Evolutionary conservation across 805 yeast species (phyloP).

Genomic region (Starmerella bombi): DNA sequence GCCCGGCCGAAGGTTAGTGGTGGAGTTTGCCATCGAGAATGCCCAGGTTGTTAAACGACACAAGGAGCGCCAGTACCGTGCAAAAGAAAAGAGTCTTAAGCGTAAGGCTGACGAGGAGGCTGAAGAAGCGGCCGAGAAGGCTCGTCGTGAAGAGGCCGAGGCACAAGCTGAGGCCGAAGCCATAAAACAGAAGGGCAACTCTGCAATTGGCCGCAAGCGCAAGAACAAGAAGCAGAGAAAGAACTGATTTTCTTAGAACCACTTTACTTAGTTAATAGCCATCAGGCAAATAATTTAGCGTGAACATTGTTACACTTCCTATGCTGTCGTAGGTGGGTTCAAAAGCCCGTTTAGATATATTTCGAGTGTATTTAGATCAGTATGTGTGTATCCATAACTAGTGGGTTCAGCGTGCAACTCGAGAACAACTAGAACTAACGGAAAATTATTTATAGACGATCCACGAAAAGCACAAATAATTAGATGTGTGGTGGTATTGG

Average conservation of each 20-base stretch:
- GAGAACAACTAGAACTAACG: too few species aligned
- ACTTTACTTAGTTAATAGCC: too few species aligned
- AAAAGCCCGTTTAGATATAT: too few species aligned
- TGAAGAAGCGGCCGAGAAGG: conserved; percentile 18
- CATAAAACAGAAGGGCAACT: conserved; percentile 16
- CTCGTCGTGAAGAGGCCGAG: conserved; percentile 15
- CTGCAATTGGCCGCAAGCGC: conserved; percentile 27
- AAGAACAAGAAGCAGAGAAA: conserved; percentile 22
- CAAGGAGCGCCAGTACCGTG: conserved; percentile 36
- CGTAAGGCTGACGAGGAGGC: conserved; percentile 21
- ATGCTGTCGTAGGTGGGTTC: too few species aligned
- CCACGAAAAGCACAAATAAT: too few species aligned
- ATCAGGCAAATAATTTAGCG: too few species aligned
- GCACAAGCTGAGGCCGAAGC: conserved; percentile 11
- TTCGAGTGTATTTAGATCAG: neutral
- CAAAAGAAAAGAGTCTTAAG: conserved; percentile 17
- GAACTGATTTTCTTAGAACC: neutral
- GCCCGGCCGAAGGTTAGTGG: conserved; percentile 59
- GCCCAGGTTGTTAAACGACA: conserved; percentile 89
- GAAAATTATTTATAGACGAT: too few species aligned
- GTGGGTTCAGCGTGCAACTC: neutral
- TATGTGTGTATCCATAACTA: neutral
- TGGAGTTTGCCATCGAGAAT: conserved; percentile 91
- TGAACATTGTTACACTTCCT: too few species aligned
- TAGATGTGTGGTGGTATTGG: too few species aligned